These are phyloP conservation scores for Pseudopyrenochaeta lycopersici DNA, from an alignment of 2,329 filamentous ascomycete genomes.

Conservation along the genomic window DNA sequence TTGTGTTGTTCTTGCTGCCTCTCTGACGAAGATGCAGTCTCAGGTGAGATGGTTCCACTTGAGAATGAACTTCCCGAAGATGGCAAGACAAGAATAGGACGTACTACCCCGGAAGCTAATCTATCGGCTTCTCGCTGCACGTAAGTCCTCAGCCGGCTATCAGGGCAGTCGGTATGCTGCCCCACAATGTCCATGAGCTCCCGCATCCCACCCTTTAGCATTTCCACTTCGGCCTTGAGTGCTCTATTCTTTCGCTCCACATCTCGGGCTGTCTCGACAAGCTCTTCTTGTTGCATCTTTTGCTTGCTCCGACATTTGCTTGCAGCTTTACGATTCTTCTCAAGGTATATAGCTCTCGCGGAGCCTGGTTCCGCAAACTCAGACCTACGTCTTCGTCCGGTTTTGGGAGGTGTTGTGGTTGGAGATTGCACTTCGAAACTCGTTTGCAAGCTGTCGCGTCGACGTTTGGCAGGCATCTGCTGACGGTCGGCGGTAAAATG, in stretches of 20 bases:
- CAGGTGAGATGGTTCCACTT: not conserved
- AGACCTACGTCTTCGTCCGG: slow-evolving; percentile 23
- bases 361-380: slow-evolving; percentile 34
- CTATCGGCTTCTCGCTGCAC: slow-evolving; percentile 39
- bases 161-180: slow-evolving; percentile 34
- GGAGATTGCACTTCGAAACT: slow-evolving; percentile 1
- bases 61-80: not conserved
- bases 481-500: not conserved
- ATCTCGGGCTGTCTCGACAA: slow-evolving; percentile 55
- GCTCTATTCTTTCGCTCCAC: slow-evolving; percentile 37
- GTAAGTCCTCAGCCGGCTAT: slow-evolving; percentile 32
- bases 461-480: slow-evolving; percentile 1
- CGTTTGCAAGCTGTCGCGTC: slow-evolving; percentile 8
- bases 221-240: slow-evolving; percentile 38
- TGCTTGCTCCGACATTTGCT: slow-evolving; percentile 77
- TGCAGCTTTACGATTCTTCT: slow-evolving; percentile 75
- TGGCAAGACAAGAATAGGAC: too few species aligned
- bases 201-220: slow-evolving; percentile 31
- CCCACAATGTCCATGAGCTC: slow-evolving; percentile 35
- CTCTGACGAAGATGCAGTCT: not conserved
- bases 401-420: not conserved
- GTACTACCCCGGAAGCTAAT: slow-evolving; percentile 11
- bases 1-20: not conserved
- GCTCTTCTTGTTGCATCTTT: slow-evolving; percentile 61
- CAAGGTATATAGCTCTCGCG: slow-evolving; percentile 55